Evolutionary conservation across 768 basidiomycete genomes (phyloP), one percentile per base, ranked within the genome.

Genomic region (Heimioporus sp.): DNA sequence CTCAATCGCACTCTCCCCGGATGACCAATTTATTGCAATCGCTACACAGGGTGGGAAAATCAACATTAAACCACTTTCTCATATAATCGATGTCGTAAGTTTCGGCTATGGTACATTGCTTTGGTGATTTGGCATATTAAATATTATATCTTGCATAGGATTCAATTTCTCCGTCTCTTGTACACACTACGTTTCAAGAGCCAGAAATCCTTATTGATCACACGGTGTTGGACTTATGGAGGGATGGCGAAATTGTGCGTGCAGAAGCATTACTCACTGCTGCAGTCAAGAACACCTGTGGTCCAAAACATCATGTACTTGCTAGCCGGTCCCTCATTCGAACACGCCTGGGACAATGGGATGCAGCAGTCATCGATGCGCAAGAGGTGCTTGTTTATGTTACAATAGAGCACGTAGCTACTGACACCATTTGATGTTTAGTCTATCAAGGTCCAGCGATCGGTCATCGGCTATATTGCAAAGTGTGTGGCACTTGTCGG

Each of bases 1-100:
- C n/a, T 58, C 46, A 2, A 32, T 49, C 1, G 32, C 55, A 1
- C 28, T 55, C 16, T 57, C 49, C 0, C 46, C 46, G 0, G 49
- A 46, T 4, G 47, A 6, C 31, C 47, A 17, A 4, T 11, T 46
- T 45, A 12, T 57, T 13, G 50, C 50, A 35, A 32, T 46, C 5
- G 28, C 36, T 0, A 40, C 13, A n/a, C 2, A 13, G 4, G 4
- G 10, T 0, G 31, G 17, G 13, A 42, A 12, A 10, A 46, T 57
- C n/a, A n/a, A n/a, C n/a, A n/a, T n/a, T n/a, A n/a, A n/a, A n/a
- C n/a, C n/a, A n/a, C n/a, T n/a, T n/a, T n/a, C n/a, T n/a, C n/a
- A n/a, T n/a, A n/a, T n/a, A n/a, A n/a, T n/a, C n/a, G n/a, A n/a
- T n/a, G n/a, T n/a, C n/a, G n/a, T n/a, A n/a, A n/a, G n/a, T n/a